Conservation (phyloP, 306 rosid species). For the Adenanthera pavonina region DNA sequence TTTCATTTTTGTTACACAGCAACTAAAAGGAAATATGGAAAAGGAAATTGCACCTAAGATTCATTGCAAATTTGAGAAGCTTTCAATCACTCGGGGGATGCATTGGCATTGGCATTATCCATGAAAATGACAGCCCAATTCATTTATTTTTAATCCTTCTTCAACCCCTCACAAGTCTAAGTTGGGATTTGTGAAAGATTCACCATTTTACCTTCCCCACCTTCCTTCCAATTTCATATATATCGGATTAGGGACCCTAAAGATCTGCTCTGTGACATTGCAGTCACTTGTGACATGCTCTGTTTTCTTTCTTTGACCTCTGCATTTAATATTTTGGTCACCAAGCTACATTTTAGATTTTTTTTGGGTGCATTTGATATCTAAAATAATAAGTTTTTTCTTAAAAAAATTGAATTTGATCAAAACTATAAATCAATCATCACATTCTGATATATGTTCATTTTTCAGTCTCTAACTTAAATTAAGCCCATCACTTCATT, state of each 20-base stretch:
- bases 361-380: no score
- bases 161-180: slow-evolving; percentile 31
- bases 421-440: no score
- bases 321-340: background rate
- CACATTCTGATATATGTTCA: background rate
- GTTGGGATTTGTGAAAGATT: slow-evolving; percentile 36
- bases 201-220: slow-evolving; percentile 3
- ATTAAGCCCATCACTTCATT: background rate
- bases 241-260: background rate
- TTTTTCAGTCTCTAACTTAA: background rate
- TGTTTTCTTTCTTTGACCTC: slow-evolving; percentile 1
- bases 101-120: background rate
- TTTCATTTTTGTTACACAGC: background rate
- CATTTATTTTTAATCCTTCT: slow-evolving; percentile 34
- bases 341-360: background rate
- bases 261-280: slow-evolving; percentile 4
- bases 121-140: slow-evolving; percentile 43
- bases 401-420: no score
- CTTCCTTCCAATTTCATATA: slow-evolving; percentile 4
- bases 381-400: no score
- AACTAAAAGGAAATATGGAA: background rate
- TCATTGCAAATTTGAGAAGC: background rate
- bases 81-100: no score
- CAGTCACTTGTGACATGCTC: slow-evolving; percentile 20
- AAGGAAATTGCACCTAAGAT: slow-evolving; percentile 22